Evolutionary conservation across 2,329 filamentous ascomycete species (phyloP).

Genomic region (Tolypocladium paradoxum): DNA sequence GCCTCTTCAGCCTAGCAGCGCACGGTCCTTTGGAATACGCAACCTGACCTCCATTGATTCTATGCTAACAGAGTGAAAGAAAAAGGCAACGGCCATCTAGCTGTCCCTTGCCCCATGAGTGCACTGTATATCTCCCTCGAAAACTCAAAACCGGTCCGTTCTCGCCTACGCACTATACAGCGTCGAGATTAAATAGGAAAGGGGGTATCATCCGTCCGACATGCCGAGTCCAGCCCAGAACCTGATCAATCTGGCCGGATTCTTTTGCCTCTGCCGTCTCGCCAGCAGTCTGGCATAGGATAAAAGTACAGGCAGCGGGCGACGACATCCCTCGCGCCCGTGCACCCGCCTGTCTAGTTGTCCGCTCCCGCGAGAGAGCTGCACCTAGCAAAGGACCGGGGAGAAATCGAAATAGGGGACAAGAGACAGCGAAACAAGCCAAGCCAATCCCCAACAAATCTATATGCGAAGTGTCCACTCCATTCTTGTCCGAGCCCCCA

Average conservation of each 20-base stretch:
- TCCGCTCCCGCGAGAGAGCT: not conserved
- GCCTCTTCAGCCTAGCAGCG: no score
- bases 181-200: conserved; percentile 12
- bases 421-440: not conserved
- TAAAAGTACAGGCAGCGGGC: conserved; percentile 8
- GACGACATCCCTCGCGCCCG: not conserved
- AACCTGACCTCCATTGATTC: conserved; percentile 4
- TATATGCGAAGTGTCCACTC: conserved; percentile 7
- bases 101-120: not conserved
- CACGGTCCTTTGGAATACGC: not conserved
- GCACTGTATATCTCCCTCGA: not conserved
- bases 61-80: conserved; percentile 2
- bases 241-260: conserved; percentile 9
- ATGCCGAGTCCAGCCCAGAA: conserved; percentile 21
- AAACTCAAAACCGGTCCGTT: not conserved
- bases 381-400: not conserved
- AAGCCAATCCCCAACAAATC: not conserved
- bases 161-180: conserved; percentile 13
- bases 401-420: conserved; percentile 4
- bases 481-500: conserved; percentile 3
- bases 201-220: conserved; percentile 20
- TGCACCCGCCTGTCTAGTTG: not conserved
- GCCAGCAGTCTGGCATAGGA: conserved; percentile 15
- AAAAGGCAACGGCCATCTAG: not conserved
- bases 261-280: conserved; percentile 8